phyloP scores from a whole-genome alignment of 306 rosid genomes.

The Crotalaria pallida region DNA sequence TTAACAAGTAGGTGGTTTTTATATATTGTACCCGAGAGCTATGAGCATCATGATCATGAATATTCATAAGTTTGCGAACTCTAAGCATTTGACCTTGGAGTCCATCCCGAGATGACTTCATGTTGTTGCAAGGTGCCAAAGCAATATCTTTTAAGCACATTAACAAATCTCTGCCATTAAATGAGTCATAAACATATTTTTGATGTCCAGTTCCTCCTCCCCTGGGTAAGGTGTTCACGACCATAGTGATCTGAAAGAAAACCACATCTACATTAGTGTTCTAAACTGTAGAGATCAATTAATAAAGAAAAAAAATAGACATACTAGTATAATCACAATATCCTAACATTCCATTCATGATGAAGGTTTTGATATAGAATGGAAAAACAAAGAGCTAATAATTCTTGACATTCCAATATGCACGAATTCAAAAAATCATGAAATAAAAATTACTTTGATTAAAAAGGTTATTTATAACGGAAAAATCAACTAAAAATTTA shows the following conservation, averaged over 20 bases:
- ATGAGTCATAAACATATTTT: not conserved
- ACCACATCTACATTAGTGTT: not conserved
- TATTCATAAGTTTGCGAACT: not conserved
- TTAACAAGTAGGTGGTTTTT: not conserved
- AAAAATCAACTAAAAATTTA: too few relatives aligned
- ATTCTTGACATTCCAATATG: too few relatives aligned
- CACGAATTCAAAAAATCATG: too few relatives aligned
- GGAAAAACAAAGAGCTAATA: too few relatives aligned
- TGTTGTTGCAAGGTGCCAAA: not conserved
- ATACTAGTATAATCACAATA: too few relatives aligned
- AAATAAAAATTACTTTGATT: too few relatives aligned
- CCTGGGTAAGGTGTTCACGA: not conserved
- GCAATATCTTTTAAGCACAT: slow-evolving; percentile 15
- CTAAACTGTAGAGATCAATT: too few relatives aligned
- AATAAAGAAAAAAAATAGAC: too few relatives aligned
- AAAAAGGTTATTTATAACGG: too few relatives aligned
- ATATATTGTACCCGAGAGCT: slow-evolving; percentile 18
- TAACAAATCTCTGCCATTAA: not conserved
- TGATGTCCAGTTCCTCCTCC: not conserved
- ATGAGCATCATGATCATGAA: not conserved
- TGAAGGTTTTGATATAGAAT: too few relatives aligned
- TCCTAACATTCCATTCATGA: too few relatives aligned
- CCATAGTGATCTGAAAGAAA: not conserved
- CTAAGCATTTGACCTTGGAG: not conserved
- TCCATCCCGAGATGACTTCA: not conserved